Conservation (phyloP, 148 eudicot genomes). For the Drosera capensis region DNA sequence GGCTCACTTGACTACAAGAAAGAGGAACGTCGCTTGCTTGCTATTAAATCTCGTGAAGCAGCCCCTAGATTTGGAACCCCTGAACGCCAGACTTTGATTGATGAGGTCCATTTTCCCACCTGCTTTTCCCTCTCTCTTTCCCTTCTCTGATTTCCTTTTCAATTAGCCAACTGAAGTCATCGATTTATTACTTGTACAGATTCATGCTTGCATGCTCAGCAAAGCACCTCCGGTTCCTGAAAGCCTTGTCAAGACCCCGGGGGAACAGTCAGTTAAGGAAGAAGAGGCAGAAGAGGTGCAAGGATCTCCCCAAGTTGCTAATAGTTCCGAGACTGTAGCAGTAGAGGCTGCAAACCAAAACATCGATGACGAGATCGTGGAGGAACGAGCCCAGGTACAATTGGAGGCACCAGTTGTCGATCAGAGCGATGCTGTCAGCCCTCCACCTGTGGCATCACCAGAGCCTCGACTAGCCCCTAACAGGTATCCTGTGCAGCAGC, state of each 20-base stretch:
- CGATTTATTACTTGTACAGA: slow-evolving; percentile 20
- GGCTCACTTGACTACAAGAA: slow-evolving; percentile 87
- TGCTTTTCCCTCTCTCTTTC: neutral
- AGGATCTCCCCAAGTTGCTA: slow-evolving; percentile 23
- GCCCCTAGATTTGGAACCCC: slow-evolving; percentile 71
- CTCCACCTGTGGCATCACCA: slow-evolving; percentile 12
- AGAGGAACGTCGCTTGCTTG: slow-evolving; percentile 73
- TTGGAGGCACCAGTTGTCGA: slow-evolving; percentile 19
- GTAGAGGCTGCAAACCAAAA: slow-evolving; percentile 18
- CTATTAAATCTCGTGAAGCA: slow-evolving; percentile 75
- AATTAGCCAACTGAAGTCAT: neutral
- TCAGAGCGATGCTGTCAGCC: slow-evolving; percentile 19
- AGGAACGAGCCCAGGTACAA: too few relatives aligned
- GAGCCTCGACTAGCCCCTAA: slow-evolving; percentile 20
- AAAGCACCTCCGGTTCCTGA: slow-evolving; percentile 74
- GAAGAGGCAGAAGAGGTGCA: slow-evolving; percentile 7
- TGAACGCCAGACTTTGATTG: slow-evolving; percentile 84
- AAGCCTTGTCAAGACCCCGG: slow-evolving; percentile 24
- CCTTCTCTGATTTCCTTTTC: neutral
- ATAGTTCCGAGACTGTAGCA: slow-evolving; percentile 8
- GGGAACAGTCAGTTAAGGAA: slow-evolving; percentile 16
- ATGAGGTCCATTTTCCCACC: slow-evolving; percentile 67
- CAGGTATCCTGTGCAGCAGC: slow-evolving; percentile 18
- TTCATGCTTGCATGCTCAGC: slow-evolving; percentile 87
- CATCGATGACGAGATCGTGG: slow-evolving; percentile 23